Conservation (phyloP, 1,284 basidiomycete species). For the Agroathelia rolfsii region DNA sequence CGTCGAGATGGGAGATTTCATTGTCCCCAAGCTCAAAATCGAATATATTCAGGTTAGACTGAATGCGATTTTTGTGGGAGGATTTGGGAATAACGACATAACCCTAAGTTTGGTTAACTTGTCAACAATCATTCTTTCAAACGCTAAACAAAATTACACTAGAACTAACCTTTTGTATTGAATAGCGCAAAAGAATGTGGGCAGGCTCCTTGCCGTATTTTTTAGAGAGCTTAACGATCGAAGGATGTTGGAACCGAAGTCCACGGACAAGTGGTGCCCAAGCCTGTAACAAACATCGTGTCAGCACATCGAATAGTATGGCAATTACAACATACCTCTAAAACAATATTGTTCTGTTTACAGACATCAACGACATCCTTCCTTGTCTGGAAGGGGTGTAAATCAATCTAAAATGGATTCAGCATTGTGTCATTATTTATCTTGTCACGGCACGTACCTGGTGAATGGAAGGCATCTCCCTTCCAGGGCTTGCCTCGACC, state of each 20-base stretch:
- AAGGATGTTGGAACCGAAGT: constrained; percentile 39
- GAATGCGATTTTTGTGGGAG: constrained; percentile 39
- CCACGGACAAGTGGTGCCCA: constrained; percentile 46
- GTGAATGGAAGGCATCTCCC: constrained; percentile 49
- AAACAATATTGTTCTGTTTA: constrained; percentile 43
- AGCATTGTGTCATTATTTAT: neutral
- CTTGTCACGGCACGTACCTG: constrained; percentile 39
- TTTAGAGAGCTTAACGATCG: constrained; percentile 28
- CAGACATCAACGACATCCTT: constrained; percentile 56
- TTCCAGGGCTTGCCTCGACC: too few relatives aligned
- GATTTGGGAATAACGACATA: constrained; percentile 57
- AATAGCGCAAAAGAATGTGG: constrained; percentile 68
- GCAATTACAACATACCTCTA: constrained; percentile 40
- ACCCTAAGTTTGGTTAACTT: constrained; percentile 22
- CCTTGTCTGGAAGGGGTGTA: constrained; percentile 70
- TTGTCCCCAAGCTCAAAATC: constrained; percentile 44
- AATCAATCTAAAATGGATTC: constrained; percentile 32
- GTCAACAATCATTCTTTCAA: constrained; percentile 3
- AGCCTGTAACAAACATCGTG: constrained; percentile 24
- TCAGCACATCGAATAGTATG: constrained; percentile 6
- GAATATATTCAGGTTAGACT: constrained; percentile 48
- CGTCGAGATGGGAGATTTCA: constrained; percentile 42
- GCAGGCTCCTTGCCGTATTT: constrained; percentile 55
- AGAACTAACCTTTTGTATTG: constrained; percentile 59
- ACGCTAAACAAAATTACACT: neutral